Percentiles rank a stretch among this genome's conserved stretches.
Evolutionary conservation across 2,329 filamentous ascomycete species (phyloP).

Genomic region (Acephala macrosclerotiorum): DNA sequence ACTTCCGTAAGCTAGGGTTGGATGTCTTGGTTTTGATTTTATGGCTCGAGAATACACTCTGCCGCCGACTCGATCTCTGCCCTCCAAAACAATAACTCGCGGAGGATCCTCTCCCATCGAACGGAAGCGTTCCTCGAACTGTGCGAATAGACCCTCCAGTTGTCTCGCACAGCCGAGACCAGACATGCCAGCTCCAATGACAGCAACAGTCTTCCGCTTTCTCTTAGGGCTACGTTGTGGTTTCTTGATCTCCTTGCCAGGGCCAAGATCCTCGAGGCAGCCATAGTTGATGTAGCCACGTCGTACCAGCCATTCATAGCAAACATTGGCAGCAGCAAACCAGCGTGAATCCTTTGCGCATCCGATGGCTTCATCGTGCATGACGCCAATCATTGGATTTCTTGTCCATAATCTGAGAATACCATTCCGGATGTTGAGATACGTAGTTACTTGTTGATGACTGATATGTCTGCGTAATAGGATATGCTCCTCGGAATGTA

Average conservation of each 20-base stretch:
- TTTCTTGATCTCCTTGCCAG: slow-evolving; percentile 44
- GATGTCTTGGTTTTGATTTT: slow-evolving; percentile 64
- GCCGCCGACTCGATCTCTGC: slow-evolving; percentile 85
- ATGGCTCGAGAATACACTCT: slow-evolving; percentile 86
- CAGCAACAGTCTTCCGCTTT: slow-evolving; percentile 76
- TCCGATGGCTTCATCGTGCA: slow-evolving; percentile 84
- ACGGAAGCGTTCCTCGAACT: slow-evolving; percentile 75
- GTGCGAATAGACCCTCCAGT: slow-evolving; percentile 82
- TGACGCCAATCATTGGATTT: slow-evolving; percentile 84
- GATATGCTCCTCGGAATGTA: slow-evolving; percentile 85
- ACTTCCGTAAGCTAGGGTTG: slow-evolving; percentile 60
- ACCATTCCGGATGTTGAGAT: slow-evolving; percentile 94
- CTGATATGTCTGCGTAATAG: slow-evolving; percentile 84
- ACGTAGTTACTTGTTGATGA: slow-evolving; percentile 89
- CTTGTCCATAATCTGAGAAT: slow-evolving; percentile 90
- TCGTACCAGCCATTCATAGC: slow-evolving; percentile 90
- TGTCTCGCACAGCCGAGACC: slow-evolving; percentile 93
- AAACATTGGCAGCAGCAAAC: slow-evolving; percentile 87
- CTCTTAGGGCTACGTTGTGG: slow-evolving; percentile 47
- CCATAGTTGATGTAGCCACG: slow-evolving; percentile 97
- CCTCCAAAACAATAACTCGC: slow-evolving; percentile 83
- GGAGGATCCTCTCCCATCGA: slow-evolving; percentile 73
- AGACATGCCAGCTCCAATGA: slow-evolving; percentile 94
- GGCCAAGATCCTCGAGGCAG: slow-evolving; percentile 73
- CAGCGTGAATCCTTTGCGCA: slow-evolving; percentile 88